A percentile compares a stretch with the other conserved stretches of the same genome.
These are phyloP conservation scores for Trichopus zeylanicus DNA, from an alignment of 116 monocot genomes.

Conservation along the genomic window DNA sequence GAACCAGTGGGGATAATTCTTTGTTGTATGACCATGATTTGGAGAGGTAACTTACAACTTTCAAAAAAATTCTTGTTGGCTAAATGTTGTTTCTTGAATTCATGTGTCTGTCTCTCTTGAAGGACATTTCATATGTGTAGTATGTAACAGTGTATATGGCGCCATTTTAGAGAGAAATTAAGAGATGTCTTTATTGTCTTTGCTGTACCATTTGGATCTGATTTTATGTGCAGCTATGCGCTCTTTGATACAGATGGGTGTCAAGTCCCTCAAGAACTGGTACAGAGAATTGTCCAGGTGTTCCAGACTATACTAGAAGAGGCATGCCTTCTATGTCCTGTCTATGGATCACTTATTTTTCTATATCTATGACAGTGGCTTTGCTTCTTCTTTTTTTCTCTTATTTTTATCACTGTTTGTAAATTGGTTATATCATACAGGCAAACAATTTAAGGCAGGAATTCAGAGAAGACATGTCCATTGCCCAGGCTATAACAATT, in stretches of 20 bases:
- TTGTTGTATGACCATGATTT: constrained; percentile 94
- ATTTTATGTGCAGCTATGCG: constrained; percentile 61
- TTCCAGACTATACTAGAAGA: constrained; percentile 76
- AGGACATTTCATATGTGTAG: too few relatives aligned
- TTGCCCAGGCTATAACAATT: constrained; percentile 53
- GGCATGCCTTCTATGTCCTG: constrained; percentile 20
- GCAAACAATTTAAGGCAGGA: constrained; percentile 66
- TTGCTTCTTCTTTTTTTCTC: background rate
- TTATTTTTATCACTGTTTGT: background rate
- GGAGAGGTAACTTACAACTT: too few relatives aligned
- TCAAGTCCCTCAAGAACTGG: constrained; percentile 82
- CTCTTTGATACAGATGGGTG: constrained; percentile 77
- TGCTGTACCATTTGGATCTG: too few relatives aligned
- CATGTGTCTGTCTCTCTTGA: too few relatives aligned
- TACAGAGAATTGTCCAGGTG: constrained; percentile 52
- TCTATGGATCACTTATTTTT: background rate
- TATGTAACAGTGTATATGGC: too few relatives aligned
- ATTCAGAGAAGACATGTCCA: constrained; percentile 53
- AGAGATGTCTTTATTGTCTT: too few relatives aligned
- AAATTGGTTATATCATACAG: constrained; percentile 27
- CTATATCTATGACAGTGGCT: too few relatives aligned
- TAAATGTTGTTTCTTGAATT: too few relatives aligned
- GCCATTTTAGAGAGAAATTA: too few relatives aligned
- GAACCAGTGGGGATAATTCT: constrained; percentile 89
- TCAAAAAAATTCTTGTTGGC: too few relatives aligned